Evolutionary conservation across 2,329 filamentous ascomycete genomes (phyloP).

Genomic region (Thielaviopsis euricoi): DNA sequence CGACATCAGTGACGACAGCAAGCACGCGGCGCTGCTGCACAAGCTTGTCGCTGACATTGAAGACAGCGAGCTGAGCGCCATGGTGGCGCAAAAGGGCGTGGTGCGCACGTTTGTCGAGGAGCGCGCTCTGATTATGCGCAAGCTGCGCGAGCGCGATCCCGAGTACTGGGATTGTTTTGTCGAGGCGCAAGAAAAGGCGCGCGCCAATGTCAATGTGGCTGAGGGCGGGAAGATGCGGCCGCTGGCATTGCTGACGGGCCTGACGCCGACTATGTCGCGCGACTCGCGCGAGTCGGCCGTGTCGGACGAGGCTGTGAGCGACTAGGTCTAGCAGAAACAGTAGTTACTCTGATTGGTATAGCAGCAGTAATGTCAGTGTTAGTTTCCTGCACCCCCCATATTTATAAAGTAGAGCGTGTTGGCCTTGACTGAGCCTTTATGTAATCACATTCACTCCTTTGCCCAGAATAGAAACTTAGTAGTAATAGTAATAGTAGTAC

Average conservation of each 20-base stretch:
- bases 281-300: constrained; percentile 1
- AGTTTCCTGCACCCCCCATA: no score
- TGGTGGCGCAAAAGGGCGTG: constrained; percentile 40
- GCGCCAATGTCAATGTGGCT: constrained; percentile 30
- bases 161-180: constrained; percentile 48
- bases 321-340: no score
- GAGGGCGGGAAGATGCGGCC: constrained; percentile 16
- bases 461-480: no score
- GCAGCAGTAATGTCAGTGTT: neutral
- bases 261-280: constrained; percentile 1
- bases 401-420: neutral
- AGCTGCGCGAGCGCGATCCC: constrained; percentile 43
- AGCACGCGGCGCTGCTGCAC: constrained; percentile 36
- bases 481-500: neutral
- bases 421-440: constrained; percentile 3
- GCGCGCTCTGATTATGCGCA: constrained; percentile 30
- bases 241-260: constrained; percentile 3
- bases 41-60: constrained; percentile 46
- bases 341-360: no score
- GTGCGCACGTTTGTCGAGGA: constrained; percentile 45
- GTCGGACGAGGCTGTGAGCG: constrained; percentile 26
- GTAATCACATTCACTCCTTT: neutral
- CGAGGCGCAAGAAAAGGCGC: constrained; percentile 43
- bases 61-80: constrained; percentile 37
- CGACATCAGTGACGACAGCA: constrained; percentile 33